These are phyloP conservation scores for Tetrapisispora pingtungensis DNA, from an alignment of 805 yeast species.

Conservation along the genomic window DNA sequence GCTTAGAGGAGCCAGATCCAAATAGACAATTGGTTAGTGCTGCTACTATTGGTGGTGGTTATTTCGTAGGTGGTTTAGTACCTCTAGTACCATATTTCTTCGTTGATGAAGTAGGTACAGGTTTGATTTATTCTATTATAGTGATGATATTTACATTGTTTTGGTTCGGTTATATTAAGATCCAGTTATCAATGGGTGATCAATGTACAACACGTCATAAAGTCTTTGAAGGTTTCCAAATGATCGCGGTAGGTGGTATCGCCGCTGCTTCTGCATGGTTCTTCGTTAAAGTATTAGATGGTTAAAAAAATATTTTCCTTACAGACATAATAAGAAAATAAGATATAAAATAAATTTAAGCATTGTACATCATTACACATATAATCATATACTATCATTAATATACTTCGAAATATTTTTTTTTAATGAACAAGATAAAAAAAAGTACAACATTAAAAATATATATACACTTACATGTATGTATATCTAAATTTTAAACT, in stretches of 20 bases:
- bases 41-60: conserved; percentile 80
- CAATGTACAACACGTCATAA: conserved; percentile 54
- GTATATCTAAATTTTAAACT: too few species aligned
- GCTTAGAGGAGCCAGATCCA: conserved; percentile 90
- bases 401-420: too few species aligned
- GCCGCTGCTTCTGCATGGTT: conserved; percentile 97
- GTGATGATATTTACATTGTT: conserved; percentile 81
- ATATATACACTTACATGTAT: too few species aligned
- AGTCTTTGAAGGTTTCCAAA: conserved; percentile 71
- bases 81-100: conserved; percentile 89
- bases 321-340: too few species aligned
- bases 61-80: conserved; percentile 84
- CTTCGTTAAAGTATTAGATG: conserved; percentile 63
- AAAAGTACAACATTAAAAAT: too few species aligned
- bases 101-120: conserved; percentile 59
- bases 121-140: conserved; percentile 62
- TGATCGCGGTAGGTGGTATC: conserved; percentile 89
- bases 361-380: too few species aligned
- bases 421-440: background rate
- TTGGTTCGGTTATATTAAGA: conserved; percentile 75
- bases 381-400: too few species aligned
- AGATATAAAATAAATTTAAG: too few species aligned
- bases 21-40: conserved; percentile 84
- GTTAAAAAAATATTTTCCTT: conserved; percentile 7
- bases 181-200: conserved; percentile 75